Evolutionary conservation across 495 filamentous ascomycete species (phyloP), one percentile per base, ranked within the genome.

Genomic region (Penicillium atrosanguineum): DNA sequence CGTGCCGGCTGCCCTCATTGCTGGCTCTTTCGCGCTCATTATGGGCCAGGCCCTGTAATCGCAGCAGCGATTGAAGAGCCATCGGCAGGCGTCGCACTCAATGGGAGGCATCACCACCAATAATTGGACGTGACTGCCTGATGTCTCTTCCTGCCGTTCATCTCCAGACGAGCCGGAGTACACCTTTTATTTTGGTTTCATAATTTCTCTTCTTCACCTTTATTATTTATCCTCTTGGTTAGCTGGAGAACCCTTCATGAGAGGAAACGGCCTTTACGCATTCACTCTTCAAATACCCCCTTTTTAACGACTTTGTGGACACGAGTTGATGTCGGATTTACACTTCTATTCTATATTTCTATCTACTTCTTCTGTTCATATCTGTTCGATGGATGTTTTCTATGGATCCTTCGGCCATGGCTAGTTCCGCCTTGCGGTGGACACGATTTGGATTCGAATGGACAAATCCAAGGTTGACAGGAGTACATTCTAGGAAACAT

Each of bases 21-120:
- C 70, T 1, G 71, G 73, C 36, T 74, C 69, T 23, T 50, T 76
- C 19, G 71, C 72, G 44, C 58, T 76, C 53, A 53, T 71, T 56
- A 41, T 76, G 65, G 73, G 69, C 49, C 56, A 49, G 40, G 55
- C 60, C 48, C 56, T 73, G 37, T 76, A 59, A 67, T 62, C 51
- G 50, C 52, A 36, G 21, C 34, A 47, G 39, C 50, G 34, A 44
- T 31, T 36, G 16, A 54, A 34, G 37, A n/a, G 23, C 5, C 49
- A 39, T 23, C 20, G 28, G 25, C 38, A 23, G 47, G n/a, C 48
- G 31, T 16, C 31, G 41, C 50, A 42, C 18, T 28, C 20, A 14
- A 39, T 25, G 4, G 12, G 23, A 44, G 11, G 39, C 20, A 8
- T 16, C 41, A 37, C 14, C 41, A 16, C 49, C 8, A 20, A 15